phyloP scores from a whole-genome alignment of 352 stramenopile species.

The Globisporangium rhizosaccharum region DNA sequence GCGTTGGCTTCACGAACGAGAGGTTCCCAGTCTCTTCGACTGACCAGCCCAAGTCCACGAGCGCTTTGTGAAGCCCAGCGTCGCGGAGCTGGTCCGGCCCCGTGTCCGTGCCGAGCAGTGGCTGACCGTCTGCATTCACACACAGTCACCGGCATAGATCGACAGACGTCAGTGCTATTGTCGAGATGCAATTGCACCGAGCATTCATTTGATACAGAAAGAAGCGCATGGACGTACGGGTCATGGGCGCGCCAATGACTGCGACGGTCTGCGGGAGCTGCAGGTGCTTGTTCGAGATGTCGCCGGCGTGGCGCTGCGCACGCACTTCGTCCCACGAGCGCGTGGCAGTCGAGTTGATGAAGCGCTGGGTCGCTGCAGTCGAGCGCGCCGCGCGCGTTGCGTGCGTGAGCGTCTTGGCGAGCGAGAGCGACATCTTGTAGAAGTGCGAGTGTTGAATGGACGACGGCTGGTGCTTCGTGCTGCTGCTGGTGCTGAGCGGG shows the following conservation, averaged over 20 bases:
- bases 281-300: slow-evolving; percentile 49
- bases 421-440: slow-evolving; percentile 10
- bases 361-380: slow-evolving; percentile 18
- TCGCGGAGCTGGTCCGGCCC: slow-evolving; percentile 73
- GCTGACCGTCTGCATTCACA: slow-evolving; percentile 61
- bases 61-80: slow-evolving; percentile 67
- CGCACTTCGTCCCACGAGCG: slow-evolving; percentile 60
- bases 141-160: not conserved
- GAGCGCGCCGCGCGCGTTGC: not conserved
- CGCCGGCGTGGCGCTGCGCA: slow-evolving; percentile 49
- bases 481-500: not conserved
- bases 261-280: slow-evolving; percentile 60
- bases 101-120: slow-evolving; percentile 69
- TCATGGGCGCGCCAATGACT: slow-evolving; percentile 86
- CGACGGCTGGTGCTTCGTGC: not conserved
- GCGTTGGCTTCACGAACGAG: slow-evolving; percentile 42
- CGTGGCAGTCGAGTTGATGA: slow-evolving; percentile 43
- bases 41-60: slow-evolving; percentile 79
- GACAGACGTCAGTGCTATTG: not conserved
- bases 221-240: slow-evolving; percentile 45
- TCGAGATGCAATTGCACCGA: not conserved
- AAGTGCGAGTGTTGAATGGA: not conserved
- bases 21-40: slow-evolving; percentile 86
- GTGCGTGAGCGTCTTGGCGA: slow-evolving; percentile 8
- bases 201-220: too few relatives aligned